phyloP scores from a whole-genome alignment of 1,284 basidiomycete species.

The Sparassis latifolia region DNA sequence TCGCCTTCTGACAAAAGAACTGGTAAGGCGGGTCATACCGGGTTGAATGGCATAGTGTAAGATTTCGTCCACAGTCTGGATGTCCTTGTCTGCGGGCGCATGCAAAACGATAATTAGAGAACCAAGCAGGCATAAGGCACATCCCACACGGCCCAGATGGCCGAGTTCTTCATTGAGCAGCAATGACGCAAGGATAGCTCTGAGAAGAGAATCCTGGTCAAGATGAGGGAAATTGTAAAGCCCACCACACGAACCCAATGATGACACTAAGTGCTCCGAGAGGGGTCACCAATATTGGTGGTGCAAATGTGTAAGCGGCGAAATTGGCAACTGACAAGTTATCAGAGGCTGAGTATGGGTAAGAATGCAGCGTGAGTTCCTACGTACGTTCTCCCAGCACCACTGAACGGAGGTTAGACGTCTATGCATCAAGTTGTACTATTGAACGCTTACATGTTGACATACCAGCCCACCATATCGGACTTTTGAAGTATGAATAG shows the following conservation, averaged over 20 bases:
- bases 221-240: neutral
- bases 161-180: slow-evolving; percentile 92
- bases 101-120: slow-evolving; percentile 95
- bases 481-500: slow-evolving; percentile 83
- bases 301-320: slow-evolving; percentile 97
- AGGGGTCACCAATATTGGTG: slow-evolving; percentile 95
- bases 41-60: slow-evolving; percentile 85
- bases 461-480: slow-evolving; percentile 99
- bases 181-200: slow-evolving; percentile 90
- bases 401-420: slow-evolving; percentile 45
- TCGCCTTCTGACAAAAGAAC: neutral
- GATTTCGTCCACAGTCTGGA: slow-evolving; percentile 94
- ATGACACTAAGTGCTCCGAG: slow-evolving; percentile 95
- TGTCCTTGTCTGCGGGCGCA: slow-evolving; percentile 92
- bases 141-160: slow-evolving; percentile 88
- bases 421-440: neutral
- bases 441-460: slow-evolving; percentile 66
- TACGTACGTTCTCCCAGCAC: slow-evolving; percentile 79
- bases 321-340: slow-evolving; percentile 84
- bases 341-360: neutral
- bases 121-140: slow-evolving; percentile 86
- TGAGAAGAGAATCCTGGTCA: slow-evolving; percentile 27
- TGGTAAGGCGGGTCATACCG: slow-evolving; percentile 42
- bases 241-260: slow-evolving; percentile 66
- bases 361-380: neutral